Evolutionary conservation across 1,284 basidiomycete genomes (phyloP), one percentile per base, ranked within the genome.

Genomic region (Malassezia brasiliensis): DNA sequence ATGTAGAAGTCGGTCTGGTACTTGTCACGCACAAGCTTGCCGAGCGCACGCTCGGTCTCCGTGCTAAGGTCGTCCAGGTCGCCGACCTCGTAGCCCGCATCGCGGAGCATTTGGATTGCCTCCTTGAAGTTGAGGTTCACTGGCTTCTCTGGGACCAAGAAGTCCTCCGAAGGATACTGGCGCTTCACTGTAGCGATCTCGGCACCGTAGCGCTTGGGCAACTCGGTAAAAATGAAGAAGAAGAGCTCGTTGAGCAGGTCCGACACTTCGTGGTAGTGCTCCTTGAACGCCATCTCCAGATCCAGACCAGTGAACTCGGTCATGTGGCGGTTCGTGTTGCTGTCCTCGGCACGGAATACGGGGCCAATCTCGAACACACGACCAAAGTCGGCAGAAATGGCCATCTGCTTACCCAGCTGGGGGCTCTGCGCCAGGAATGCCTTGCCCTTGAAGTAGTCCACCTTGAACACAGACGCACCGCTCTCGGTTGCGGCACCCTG

Each of bases 251-350:
- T 69, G 19, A 75, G 57, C 11, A 73, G 54, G 44, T 75, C 74
- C 20, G 74, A 60, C 3, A 69, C 74, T 81, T 83, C 94, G 77
- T 98, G 91, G 72, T 98, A 98, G 76, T 96, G 90, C 75, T 96
- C 90, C 73, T 96, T 87, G 64, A 99, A 90, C 2, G 85, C 81
- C 94, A 99, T 98, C 77, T 99, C 94, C 65, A 99, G 81, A 86
- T 99, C 94, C 65, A 99, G 85, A 47, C 94, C 94, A 65, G 90
- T 88, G 77, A 96, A 99, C 77, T 99, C 94, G 42, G 94, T 99
- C 79, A 99, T 82, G 79, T 99, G 94, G 51, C 94, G 85, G 76
- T 96, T 88, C 4, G 93, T 96, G 77, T 94, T 93, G 39, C 90
- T 87, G 77, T 96, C 84, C 77, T 98, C 93, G n/a, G 93, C 93